Evolutionary conservation across 129 eudicot species (phyloP).

Genomic region (Chrysanthemum makinoi): DNA sequence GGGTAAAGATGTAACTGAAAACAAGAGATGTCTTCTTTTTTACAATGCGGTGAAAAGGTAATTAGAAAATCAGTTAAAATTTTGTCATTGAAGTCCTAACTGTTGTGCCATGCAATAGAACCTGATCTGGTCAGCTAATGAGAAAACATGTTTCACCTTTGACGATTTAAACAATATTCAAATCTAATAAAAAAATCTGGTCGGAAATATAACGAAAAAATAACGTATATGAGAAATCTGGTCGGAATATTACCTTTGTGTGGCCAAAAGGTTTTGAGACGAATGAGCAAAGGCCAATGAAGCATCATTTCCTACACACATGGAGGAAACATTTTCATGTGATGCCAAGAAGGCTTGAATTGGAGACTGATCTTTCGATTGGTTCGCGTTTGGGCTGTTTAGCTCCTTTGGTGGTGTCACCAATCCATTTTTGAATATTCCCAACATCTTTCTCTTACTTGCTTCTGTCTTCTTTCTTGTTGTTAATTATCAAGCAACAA

Average conservation of each 20-base stretch:
- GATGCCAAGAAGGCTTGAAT: slow-evolving; percentile 51
- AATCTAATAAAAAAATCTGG: not conserved
- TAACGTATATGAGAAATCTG: not conserved
- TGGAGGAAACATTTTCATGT: slow-evolving; percentile 49
- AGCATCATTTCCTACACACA: slow-evolving; percentile 54
- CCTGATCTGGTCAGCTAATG: not conserved
- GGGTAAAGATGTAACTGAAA: not conserved
- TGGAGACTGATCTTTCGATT: slow-evolving; percentile 31
- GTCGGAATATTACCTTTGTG: slow-evolving; percentile 49
- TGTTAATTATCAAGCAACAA: slow-evolving; percentile 22
- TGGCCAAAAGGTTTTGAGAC: slow-evolving; percentile 37
- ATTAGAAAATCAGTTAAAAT: not conserved
- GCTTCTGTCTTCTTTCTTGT: slow-evolving; percentile 9
- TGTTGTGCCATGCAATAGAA: not conserved
- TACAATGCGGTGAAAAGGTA: not conserved
- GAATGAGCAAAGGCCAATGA: slow-evolving; percentile 65
- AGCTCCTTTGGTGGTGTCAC: slow-evolving; percentile 84
- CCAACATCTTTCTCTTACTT: slow-evolving; percentile 54
- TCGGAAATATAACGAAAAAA: no score
- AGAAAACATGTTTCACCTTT: not conserved
- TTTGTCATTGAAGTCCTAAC: not conserved
- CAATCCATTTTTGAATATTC: slow-evolving; percentile 77
- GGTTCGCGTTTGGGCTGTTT: slow-evolving; percentile 52
- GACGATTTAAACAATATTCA: not conserved
- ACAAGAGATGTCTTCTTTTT: not conserved